phyloP scores from a whole-genome alignment of 2,329 filamentous ascomycete species.

The Ophiostoma triangulosporum region DNA sequence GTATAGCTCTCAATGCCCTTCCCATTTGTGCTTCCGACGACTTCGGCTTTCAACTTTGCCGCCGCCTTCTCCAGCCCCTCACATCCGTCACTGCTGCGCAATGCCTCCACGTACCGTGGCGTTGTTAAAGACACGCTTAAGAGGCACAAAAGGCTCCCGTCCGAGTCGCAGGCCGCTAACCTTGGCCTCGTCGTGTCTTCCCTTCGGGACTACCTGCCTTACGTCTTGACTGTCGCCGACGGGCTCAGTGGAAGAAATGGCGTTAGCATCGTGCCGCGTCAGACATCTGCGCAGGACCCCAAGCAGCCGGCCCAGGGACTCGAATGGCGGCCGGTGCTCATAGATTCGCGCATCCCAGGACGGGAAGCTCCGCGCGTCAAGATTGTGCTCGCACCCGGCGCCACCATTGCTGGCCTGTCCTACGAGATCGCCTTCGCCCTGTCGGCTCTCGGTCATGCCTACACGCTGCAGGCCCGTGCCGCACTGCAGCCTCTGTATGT shows the following conservation, averaged over 20 bases:
- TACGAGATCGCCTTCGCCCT: conserved; percentile 74
- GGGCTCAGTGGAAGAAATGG: conserved; percentile 32
- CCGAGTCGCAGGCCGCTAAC: conserved; percentile 54
- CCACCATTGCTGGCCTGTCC: conserved; percentile 35
- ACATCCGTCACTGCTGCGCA: conserved; percentile 77
- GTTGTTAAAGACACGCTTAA: conserved; percentile 76
- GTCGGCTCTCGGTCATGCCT: conserved; percentile 60
- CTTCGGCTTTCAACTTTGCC: conserved; percentile 73
- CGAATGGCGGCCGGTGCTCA: conserved; percentile 75
- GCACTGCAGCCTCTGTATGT: conserved; percentile 62
- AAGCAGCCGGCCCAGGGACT: conserved; percentile 23
- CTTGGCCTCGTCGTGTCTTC: conserved; percentile 56
- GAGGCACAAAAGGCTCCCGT: conserved; percentile 73
- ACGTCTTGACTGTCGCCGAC: conserved; percentile 63
- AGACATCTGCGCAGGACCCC: background rate
- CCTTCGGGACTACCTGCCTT: conserved; percentile 68
- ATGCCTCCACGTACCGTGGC: conserved; percentile 70
- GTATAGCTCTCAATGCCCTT: conserved; percentile 94
- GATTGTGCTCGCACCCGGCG: conserved; percentile 34
- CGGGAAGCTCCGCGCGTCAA: conserved; percentile 48
- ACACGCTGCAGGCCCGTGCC: conserved; percentile 58
- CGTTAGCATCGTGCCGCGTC: conserved; percentile 16
- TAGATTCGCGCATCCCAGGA: conserved; percentile 44
- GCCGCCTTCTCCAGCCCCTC: conserved; percentile 63
- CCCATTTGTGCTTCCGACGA: conserved; percentile 77